phyloP scores from a whole-genome alignment of 768 basidiomycete genomes.

The Xerocomellus intermedius region DNA sequence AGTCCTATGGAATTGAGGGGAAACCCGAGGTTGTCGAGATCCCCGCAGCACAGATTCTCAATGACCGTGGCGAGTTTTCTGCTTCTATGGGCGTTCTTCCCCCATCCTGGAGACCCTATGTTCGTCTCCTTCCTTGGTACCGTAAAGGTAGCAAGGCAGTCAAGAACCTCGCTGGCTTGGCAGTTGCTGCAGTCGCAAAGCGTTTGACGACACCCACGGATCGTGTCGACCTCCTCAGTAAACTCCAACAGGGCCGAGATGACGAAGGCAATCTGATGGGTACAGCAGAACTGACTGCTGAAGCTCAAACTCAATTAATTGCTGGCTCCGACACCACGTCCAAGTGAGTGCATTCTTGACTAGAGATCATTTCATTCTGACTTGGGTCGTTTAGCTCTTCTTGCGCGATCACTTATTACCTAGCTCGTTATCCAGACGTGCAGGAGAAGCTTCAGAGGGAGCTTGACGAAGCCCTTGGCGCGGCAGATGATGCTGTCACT shows the following conservation, averaged over 20 bases:
- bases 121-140: slow-evolving; percentile 74
- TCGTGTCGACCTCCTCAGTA: slow-evolving; percentile 76
- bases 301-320: slow-evolving; percentile 82
- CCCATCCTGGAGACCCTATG: slow-evolving; percentile 64
- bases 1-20: slow-evolving; percentile 48
- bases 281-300: slow-evolving; percentile 80
- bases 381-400: slow-evolving; percentile 57
- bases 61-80: slow-evolving; percentile 84
- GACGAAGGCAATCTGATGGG: slow-evolving; percentile 78
- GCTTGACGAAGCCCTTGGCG: slow-evolving; percentile 56
- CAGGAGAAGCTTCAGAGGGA: slow-evolving; percentile 77
- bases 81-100: slow-evolving; percentile 82
- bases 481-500: slow-evolving; percentile 59
- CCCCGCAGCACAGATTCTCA: slow-evolving; percentile 82
- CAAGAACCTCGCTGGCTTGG: slow-evolving; percentile 72
- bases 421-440: slow-evolving; percentile 62
- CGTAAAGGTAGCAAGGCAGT: slow-evolving; percentile 63
- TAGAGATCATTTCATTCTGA: neutral
- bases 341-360: slow-evolving; percentile 51
- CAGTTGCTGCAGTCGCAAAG: slow-evolving; percentile 76
- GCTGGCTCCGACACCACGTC: slow-evolving; percentile 93
- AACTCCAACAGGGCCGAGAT: slow-evolving; percentile 77
- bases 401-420: slow-evolving; percentile 84
- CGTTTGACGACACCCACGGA: slow-evolving; percentile 69
- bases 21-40: slow-evolving; percentile 54